phyloP scores from a whole-genome alignment of 495 filamentous ascomycete genomes.

The Aspergillus incahuasiensis region DNA sequence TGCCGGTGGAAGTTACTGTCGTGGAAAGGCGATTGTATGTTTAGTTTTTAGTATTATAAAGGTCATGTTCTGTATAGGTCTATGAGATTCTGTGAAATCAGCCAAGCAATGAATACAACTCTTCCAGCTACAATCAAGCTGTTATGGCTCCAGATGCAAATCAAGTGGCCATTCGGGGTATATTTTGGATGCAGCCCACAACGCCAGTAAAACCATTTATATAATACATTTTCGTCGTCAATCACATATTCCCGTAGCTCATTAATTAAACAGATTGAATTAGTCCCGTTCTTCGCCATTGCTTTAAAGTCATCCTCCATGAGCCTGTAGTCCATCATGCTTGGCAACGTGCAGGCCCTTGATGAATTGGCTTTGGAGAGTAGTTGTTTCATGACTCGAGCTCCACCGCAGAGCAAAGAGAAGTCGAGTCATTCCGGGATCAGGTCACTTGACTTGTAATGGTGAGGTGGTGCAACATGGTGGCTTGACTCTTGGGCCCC shows the following conservation, averaged over 20 bases:
- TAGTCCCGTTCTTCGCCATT: not conserved
- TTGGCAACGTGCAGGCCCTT: not conserved
- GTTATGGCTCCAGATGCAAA: no score
- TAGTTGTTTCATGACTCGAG: not conserved
- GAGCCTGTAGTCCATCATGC: not conserved
- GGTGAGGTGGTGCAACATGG: not conserved
- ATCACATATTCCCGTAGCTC: not conserved
- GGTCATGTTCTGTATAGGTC: no score
- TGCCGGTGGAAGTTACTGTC: no score
- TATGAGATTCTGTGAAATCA: no score
- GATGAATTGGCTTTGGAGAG: not conserved
- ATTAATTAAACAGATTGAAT: not conserved
- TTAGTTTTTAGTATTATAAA: no score
- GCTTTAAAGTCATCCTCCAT: not conserved
- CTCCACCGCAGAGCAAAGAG: not conserved
- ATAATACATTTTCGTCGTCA: not conserved
- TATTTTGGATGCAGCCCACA: no score
- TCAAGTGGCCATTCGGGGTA: no score
- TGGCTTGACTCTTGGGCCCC: not conserved
- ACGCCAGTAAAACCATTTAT: not conserved
- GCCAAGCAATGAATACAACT: no score
- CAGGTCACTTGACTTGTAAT: not conserved
- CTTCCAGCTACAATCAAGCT: no score
- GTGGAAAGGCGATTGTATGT: not conserved
- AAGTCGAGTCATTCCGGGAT: not conserved